Evolutionary conservation across 2,329 filamentous ascomycete species (phyloP), one percentile per base, ranked within the genome.

Genomic region (Exophiala mesophila): DNA sequence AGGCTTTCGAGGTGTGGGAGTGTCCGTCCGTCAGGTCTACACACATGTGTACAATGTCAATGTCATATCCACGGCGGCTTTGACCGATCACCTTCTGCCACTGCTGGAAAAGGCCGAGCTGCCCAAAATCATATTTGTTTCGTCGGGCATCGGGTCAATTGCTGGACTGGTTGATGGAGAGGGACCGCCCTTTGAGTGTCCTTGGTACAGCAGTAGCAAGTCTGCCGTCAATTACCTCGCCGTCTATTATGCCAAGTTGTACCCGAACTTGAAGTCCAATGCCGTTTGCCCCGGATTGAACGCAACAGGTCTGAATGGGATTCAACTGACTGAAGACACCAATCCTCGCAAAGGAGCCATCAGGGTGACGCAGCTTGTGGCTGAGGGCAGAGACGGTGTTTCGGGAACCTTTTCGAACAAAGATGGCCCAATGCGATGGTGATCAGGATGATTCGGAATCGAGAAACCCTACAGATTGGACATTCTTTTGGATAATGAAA

Each of bases 21-120:
- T 26, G 23, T 26, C 44, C 20, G 31, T 45, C 17, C 47, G 50
- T 19, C 41, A 57, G 3, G 43, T 43, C 17, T 59, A 49, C 44
- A 46, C 55, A 44, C 36, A 50, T 9, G 49, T 49, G 15, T 53
- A 45, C 39, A 48, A 52, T 23, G 52, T 57, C 39, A 59, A 59
- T 35, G 45, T 57, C 19, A 49, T 49, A 21, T 52, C 51, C 7
- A 52, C 51, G 13, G 53, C 42, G 4, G 38, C 50, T 3, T 26
- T 55, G 28, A 55, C 53, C 5, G 53, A 55, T 2, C 36, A 31
- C n/a, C n/a, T 54, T 23, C 35, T 44, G 2, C 49, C 51, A 7
- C 36, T 54, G 32, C 40, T 55, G 30, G 44, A 52, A 37, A 41
- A 50, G 24, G 45, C 48, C 21, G 41, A 20, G 9, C 28, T 46